Conservation (phyloP, 164 flowering plant genomes). For the Chimonanthus salicifolius region DNA sequence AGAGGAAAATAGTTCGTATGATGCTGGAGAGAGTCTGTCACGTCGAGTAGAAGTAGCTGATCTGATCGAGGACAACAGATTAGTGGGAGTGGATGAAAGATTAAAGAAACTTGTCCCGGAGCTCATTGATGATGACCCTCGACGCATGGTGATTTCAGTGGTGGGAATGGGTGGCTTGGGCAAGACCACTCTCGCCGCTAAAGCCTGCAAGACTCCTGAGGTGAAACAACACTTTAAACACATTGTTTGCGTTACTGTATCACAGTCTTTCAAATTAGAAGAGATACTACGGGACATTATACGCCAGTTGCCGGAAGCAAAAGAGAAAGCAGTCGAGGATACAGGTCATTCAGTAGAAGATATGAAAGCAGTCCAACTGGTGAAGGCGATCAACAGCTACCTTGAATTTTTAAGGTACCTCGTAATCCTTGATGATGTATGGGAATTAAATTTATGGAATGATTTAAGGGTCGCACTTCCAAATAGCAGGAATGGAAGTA, state of each 20-base stretch:
- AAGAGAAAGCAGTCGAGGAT: not conserved
- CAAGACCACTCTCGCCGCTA: too few species aligned
- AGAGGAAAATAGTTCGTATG: not conserved
- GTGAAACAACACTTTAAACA: too few species aligned
- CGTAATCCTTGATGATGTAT: constrained; percentile 46
- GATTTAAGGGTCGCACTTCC: not conserved
- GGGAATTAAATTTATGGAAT: constrained; percentile 11
- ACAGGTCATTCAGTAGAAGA: not conserved
- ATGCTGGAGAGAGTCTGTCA: not conserved
- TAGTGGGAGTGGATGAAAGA: constrained; percentile 32
- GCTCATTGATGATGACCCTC: constrained; percentile 31
- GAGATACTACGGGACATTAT: not conserved
- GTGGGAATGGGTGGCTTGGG: too few species aligned
- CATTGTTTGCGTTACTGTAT: constrained; percentile 34
- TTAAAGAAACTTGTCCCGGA: constrained; percentile 16
- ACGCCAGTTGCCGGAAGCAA: not conserved
- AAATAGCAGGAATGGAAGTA: constrained; percentile 18
- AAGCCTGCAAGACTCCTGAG: too few species aligned
- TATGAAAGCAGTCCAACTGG: not conserved
- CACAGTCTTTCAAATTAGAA: constrained; percentile 10
- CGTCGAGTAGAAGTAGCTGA: not conserved
- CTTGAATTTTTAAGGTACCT: constrained; percentile 17
- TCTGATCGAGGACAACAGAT: constrained; percentile 18
- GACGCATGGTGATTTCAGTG: constrained; percentile 28
- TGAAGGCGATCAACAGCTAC: not conserved